Evolutionary conservation across 805 yeast genomes (phyloP).

Genomic region (Ogataea nitratoaversa): DNA sequence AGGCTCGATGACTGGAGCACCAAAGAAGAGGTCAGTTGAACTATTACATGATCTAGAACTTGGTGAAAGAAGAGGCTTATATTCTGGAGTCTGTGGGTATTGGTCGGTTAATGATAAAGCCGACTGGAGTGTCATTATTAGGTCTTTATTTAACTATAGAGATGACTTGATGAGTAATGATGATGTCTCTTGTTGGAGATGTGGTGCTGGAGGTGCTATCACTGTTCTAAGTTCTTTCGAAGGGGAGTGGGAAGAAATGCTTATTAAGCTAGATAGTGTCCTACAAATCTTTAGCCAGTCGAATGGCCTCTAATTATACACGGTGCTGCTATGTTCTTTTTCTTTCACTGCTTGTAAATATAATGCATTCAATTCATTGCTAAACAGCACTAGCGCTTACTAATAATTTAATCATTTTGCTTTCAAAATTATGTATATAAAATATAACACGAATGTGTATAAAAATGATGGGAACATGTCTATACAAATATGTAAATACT

Average conservation of each 20-base stretch:
- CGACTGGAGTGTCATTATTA: constrained; percentile 94
- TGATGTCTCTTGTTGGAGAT: constrained; percentile 52
- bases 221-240: constrained; percentile 80
- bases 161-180: constrained; percentile 34
- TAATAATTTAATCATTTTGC: no score
- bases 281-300: constrained; percentile 54
- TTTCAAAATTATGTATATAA: no score
- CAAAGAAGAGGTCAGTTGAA: constrained; percentile 89
- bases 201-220: constrained; percentile 99
- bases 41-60: constrained; percentile 59
- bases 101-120: constrained; percentile 85
- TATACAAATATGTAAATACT: no score
- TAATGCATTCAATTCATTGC: no score
- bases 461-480: no score
- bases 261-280: constrained; percentile 73
- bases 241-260: constrained; percentile 93
- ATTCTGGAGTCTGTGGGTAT: constrained; percentile 94
- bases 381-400: no score
- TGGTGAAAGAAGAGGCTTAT: constrained; percentile 68
- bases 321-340: no score
- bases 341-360: no score
- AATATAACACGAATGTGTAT: no score
- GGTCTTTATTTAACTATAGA: constrained; percentile 70
- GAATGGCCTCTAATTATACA: no score
- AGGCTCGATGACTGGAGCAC: constrained; percentile 99